Conservation (phyloP, 257 asterid genomes). For the Cruciata laevipes region DNA sequence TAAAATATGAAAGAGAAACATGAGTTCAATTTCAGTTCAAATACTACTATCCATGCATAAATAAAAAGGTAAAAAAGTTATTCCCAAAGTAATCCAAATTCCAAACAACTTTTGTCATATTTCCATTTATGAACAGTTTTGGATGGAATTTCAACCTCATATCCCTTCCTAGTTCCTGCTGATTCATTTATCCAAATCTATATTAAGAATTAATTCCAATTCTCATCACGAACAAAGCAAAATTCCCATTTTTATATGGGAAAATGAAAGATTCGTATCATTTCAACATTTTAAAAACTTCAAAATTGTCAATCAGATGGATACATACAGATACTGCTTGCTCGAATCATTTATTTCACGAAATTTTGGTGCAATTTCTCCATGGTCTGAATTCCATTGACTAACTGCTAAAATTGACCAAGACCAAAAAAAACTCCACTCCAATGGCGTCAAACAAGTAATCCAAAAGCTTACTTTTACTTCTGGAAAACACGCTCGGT, state of each 20-base stretch:
- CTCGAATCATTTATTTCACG: background rate
- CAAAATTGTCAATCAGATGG: background rate
- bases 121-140: no score
- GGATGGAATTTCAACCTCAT: no score
- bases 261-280: background rate
- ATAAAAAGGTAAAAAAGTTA: no score
- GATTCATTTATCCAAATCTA: background rate
- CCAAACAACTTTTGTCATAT: no score
- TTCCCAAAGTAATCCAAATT: no score
- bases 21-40: no score
- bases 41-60: no score
- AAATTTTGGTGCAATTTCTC: conserved; percentile 4
- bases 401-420: background rate
- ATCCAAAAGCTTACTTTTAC: background rate
- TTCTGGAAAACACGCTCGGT: background rate
- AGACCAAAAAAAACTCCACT: background rate
- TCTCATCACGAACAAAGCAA: background rate
- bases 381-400: background rate
- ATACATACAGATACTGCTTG: background rate
- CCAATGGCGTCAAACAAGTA: background rate
- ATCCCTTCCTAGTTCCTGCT: no score
- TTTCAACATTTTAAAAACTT: background rate
- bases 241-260: no score
- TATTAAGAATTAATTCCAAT: no score
- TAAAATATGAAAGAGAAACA: no score